Base-by-base conservation (phyloP, 306 rosid species). In the Rubus idaeus region DNA sequence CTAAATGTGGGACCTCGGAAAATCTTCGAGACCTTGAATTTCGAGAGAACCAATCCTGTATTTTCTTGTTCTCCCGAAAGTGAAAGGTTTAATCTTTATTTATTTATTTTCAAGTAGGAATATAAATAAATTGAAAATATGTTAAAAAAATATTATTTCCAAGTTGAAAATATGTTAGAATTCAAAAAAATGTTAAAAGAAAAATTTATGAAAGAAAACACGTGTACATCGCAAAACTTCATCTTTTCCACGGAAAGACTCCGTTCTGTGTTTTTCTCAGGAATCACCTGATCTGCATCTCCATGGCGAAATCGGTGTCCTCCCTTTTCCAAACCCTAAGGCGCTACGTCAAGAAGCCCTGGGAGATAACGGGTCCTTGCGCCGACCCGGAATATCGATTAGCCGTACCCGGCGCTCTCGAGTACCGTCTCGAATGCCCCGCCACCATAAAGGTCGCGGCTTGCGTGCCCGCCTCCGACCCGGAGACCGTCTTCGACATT, bases 281-380 rank as follows among this genome's bases (percentile, higher is more conserved):
- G 39, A 14, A 37, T 10, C 71, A 35, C 17, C 30, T n/a, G 46
- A 46, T 6, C 67, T 62, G 68, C 46, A 60, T 60, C 30, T 53
- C 68, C 18, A 86, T 80, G 89, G 83, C 86, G 68, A 86, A 86
- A 40, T 11, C 74, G 40, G 76, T 30, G 40, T 51, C 80, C 37
- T 80, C 92, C 18, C 26, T 86, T 42, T 18, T 77, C 45, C 89
- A 83, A 82, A 86, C 83, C 80, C 90, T 96, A 72, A 89, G 30
- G 83, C 89, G 97, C 7, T 89, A 80, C 88, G 10, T 96, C 45
- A 96, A 92, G 88, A 89, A 88, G 84, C 99, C 99, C 21, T 90
- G 99, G 99, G 99, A 96, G 88, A 84, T 88, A 42, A 96, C 99
- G 10, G 99, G 99, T 0, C 99, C 99, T 0, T 89, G 92, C 39